phyloP scores from a whole-genome alignment of 306 rosid genomes.

The Rubus idaeus region DNA sequence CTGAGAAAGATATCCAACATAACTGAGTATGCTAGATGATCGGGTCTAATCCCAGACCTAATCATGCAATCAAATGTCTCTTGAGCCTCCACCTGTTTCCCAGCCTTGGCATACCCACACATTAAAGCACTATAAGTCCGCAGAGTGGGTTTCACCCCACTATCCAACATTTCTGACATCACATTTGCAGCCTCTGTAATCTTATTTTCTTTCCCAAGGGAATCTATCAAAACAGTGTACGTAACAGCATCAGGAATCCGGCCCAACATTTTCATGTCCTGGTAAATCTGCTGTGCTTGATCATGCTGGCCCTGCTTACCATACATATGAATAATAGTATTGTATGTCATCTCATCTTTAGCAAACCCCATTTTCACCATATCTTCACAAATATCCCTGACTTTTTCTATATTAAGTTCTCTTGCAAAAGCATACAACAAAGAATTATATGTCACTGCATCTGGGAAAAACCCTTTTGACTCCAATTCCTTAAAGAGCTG shows the following conservation, averaged over 20 bases:
- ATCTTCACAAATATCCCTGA: slow-evolving; percentile 63
- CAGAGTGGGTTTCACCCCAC: slow-evolving; percentile 84
- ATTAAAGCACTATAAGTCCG: slow-evolving; percentile 85
- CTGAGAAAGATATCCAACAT: slow-evolving; percentile 80
- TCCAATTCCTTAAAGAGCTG: slow-evolving; percentile 66
- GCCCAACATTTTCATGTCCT: slow-evolving; percentile 70
- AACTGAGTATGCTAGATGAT: slow-evolving; percentile 74
- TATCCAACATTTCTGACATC: slow-evolving; percentile 89
- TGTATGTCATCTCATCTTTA: slow-evolving; percentile 95
- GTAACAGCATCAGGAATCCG: slow-evolving; percentile 83
- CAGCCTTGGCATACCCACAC: slow-evolving; percentile 85
- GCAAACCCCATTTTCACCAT: slow-evolving; percentile 83
- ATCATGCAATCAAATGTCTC: slow-evolving; percentile 78
- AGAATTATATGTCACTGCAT: slow-evolving; percentile 90
- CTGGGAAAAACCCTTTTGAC: slow-evolving; percentile 81
- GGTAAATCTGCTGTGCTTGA: slow-evolving; percentile 66
- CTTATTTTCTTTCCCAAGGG: slow-evolving; percentile 86
- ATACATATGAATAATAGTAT: slow-evolving; percentile 84
- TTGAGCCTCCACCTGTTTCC: slow-evolving; percentile 67
- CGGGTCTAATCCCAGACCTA: slow-evolving; percentile 78
- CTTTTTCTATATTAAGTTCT: slow-evolving; percentile 69
- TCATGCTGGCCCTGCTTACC: slow-evolving; percentile 84
- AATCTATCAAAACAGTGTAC: slow-evolving; percentile 81
- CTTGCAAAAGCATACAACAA: slow-evolving; percentile 79
- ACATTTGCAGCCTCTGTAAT: slow-evolving; percentile 69